Base-by-base conservation (phyloP, 257 asterid species). In the Primulina tabacum region DNA sequence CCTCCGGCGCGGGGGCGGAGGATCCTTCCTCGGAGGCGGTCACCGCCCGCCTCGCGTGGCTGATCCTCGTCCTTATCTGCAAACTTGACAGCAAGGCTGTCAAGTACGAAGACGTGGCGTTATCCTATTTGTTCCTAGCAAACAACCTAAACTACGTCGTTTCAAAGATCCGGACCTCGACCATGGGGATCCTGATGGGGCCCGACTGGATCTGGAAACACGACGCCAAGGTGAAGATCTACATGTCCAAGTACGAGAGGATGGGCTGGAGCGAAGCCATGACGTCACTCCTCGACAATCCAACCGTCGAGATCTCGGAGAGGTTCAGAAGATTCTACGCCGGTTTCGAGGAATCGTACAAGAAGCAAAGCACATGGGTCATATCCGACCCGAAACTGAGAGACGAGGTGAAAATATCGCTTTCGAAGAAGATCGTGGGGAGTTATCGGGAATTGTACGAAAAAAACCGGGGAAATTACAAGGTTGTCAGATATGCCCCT, bases 51-150 rank as follows among this genome's bases (percentile, higher is more conserved):
- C 33, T 88, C 14, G 98, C 92, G 5, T 88, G 96, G 98, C 77
- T 87, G 40, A 74, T 92, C 11, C 92, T 92, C 11, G 80, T 89
- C 32, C 90, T 92, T 64, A 83, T 89, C 7, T 92, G 98, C 34
- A 92, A 92, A 73, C 86, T 92, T 62, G 96, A 92, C 74, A 90
- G 84, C 4, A 89, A 92, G 71, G 97, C 97, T 18, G 84, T 71
- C 64, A 57, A 30, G 33, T 89, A 84, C 76, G 74, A 79, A 52
- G 90, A 91, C 83, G 93, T 83, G 79, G 85, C 97, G 18, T 73
- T 81, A 60, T 82, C 91, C 5, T 91, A 91, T 78, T 17, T 91
- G 65, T 89, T 91, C 81, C 28, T 91, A 1, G 96, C 97, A 0
- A 89, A 91, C 81, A 91, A 91, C 80, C 20, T 88, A 29, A 85